Conservation (phyloP, 2,329 filamentous ascomycete species). For the Penicillium nordicum region DNA sequence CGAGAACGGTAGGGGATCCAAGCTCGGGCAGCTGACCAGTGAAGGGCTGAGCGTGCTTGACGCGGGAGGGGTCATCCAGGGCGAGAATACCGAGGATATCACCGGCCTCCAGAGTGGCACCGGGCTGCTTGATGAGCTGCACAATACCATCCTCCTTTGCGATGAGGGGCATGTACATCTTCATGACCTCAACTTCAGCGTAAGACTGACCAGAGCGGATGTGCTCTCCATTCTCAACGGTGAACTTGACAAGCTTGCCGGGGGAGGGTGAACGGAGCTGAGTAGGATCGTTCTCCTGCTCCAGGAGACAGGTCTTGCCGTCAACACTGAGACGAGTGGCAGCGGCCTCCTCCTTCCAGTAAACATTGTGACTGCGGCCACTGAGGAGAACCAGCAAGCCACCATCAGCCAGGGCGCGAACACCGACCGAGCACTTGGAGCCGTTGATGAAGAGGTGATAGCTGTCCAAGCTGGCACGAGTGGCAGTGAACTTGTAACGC, state of each 20-base stretch:
- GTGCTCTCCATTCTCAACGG: constrained; percentile 91
- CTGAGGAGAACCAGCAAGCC: constrained; percentile 86
- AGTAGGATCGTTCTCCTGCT: constrained; percentile 98
- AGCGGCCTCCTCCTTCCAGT: constrained; percentile 99
- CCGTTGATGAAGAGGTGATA: constrained; percentile 99
- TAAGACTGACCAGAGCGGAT: constrained; percentile 88
- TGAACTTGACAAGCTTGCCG: constrained; percentile 97
- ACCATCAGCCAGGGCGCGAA: constrained; percentile 88
- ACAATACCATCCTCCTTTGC: constrained; percentile 94
- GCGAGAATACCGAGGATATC: constrained; percentile 97
- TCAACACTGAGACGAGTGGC: constrained; percentile 94
- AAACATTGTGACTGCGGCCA: constrained; percentile 94
- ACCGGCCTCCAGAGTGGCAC: constrained; percentile 93
- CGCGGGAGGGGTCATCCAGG: constrained; percentile 88
- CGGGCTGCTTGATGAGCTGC: constrained; percentile 98
- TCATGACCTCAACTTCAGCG: constrained; percentile 99
- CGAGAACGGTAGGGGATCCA: constrained; percentile 80
- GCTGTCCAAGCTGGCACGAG: constrained; percentile 84
- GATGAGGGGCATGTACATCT: constrained; percentile 99
- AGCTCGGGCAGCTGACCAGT: constrained; percentile 83
- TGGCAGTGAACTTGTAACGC: constrained; percentile 97
- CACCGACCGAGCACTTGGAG: constrained; percentile 89
- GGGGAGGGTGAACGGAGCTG: constrained; percentile 92
- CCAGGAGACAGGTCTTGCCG: constrained; percentile 94
- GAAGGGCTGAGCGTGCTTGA: constrained; percentile 95